Percentiles rank a stretch among this genome's conserved stretches.
Conservation (phyloP, 2,329 filamentous ascomycete genomes). For the Colletotrichum eremochloae region DNA sequence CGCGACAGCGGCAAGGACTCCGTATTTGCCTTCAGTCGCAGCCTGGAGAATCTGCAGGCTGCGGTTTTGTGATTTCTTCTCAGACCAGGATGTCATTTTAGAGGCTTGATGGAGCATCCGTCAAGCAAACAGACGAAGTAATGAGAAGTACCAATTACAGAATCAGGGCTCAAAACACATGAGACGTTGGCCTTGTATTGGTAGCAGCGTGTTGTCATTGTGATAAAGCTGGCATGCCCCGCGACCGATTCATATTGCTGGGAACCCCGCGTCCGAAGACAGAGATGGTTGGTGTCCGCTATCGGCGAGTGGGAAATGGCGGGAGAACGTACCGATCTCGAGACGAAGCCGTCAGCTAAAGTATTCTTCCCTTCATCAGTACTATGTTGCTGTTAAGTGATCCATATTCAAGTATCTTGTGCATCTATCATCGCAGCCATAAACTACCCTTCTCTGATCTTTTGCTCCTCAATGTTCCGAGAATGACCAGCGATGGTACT, state of each 20-base stretch:
- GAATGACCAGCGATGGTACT: too few relatives aligned
- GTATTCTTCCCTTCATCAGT: not conserved
- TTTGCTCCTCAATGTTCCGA: not conserved
- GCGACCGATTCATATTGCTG: not conserved
- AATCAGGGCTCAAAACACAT: not conserved
- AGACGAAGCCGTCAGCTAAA: not conserved
- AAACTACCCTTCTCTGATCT: not conserved
- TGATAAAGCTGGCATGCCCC: slow-evolving; percentile 11
- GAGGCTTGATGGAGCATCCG: not conserved
- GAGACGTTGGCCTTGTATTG: not conserved
- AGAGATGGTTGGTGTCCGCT: not conserved
- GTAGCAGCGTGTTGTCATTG: not conserved
- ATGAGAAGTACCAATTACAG: not conserved
- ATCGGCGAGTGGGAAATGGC: not conserved
- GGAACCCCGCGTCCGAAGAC: slow-evolving; percentile 20
- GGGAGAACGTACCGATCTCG: not conserved
- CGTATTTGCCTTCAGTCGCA: slow-evolving; percentile 67
- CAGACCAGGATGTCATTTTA: slow-evolving; percentile 27
- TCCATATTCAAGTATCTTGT: not conserved
- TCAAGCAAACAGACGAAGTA: fast-evolving
- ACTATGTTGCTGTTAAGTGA: too few relatives aligned
- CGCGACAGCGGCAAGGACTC: slow-evolving; percentile 64
- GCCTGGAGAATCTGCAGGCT: slow-evolving; percentile 60
- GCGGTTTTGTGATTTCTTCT: slow-evolving; percentile 33
- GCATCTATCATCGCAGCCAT: not conserved